A percentile compares a stretch with the other conserved stretches of the same genome.
Evolutionary conservation across 768 basidiomycete species (phyloP).

Genomic region (Russula abietina): DNA sequence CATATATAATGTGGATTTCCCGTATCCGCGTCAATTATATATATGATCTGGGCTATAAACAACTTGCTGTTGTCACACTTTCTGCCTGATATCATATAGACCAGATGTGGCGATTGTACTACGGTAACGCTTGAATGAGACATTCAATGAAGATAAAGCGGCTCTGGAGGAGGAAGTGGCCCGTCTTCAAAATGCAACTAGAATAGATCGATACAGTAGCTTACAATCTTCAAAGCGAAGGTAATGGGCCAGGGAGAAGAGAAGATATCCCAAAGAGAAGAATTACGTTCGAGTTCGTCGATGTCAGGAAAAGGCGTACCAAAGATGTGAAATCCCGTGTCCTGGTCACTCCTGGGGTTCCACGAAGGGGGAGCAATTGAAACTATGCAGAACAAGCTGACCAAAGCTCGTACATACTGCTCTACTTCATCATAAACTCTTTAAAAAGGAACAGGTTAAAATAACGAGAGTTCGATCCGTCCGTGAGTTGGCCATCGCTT

Average conservation of each 20-base stretch:
- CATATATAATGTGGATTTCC: slow-evolving; percentile 2
- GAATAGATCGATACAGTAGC: slow-evolving; percentile 79
- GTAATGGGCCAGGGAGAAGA: slow-evolving; percentile 84
- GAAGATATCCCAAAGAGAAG: slow-evolving; percentile 78
- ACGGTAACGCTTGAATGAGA: slow-evolving; percentile 81
- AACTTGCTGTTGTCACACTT: neutral
- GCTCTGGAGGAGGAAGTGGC: slow-evolving; percentile 64
- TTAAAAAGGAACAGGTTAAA: slow-evolving; percentile 73
- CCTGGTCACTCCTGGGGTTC: slow-evolving; percentile 64
- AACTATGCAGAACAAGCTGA: slow-evolving; percentile 69
- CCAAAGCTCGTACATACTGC: slow-evolving; percentile 63
- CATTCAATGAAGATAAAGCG: slow-evolving; percentile 79
- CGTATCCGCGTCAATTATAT: neutral
- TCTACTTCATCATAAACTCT: slow-evolving; percentile 84
- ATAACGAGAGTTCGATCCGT: slow-evolving; percentile 39
- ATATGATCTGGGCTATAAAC: neutral
- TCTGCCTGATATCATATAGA: slow-evolving; percentile 43
- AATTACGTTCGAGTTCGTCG: slow-evolving; percentile 69
- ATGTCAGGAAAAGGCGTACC: slow-evolving; percentile 75
- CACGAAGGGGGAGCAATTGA: slow-evolving; percentile 76
- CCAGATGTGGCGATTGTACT: slow-evolving; percentile 85
- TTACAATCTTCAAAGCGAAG: slow-evolving; percentile 81
- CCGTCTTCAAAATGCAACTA: slow-evolving; percentile 72
- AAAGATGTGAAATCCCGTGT: slow-evolving; percentile 68
- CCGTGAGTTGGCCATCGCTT: slow-evolving; percentile 35